These are phyloP conservation scores for Aegilops tauschii DNA, from an alignment of 176 grass and related monocot species.

Conservation along the genomic window DNA sequence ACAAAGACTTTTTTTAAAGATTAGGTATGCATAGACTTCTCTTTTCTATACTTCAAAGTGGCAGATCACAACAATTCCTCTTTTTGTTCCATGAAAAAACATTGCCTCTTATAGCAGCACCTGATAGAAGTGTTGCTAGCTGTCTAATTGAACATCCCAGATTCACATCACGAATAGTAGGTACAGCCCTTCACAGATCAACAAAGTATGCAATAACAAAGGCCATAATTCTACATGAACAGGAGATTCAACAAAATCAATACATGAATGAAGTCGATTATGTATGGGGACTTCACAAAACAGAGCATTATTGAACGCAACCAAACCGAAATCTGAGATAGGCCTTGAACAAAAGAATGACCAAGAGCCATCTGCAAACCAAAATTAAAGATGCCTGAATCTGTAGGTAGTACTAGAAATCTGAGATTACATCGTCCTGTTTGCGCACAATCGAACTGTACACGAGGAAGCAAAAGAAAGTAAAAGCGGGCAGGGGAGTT, in stretches of 20 bases:
- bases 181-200: not conserved
- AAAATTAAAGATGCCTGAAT: not conserved
- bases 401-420: not conserved
- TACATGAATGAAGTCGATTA: constrained; percentile 7
- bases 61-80: not conserved
- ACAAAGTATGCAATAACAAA: not conserved
- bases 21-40: not conserved
- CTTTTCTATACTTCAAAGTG: not conserved
- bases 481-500: not conserved
- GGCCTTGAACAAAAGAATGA: not conserved
- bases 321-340: not conserved
- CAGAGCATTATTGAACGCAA: not conserved
- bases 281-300: not conserved
- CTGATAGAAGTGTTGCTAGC: not conserved
- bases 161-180: not conserved
- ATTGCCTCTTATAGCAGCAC: not conserved
- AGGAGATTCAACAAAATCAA: not conserved
- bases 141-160: not conserved
- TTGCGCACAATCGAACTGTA: not conserved
- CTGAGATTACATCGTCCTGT: not conserved
- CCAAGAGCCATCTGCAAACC: not conserved
- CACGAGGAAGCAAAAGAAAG: not conserved
- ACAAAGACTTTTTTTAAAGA: not conserved
- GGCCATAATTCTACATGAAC: not conserved
- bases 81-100: not conserved